phyloP scores from a whole-genome alignment of 1,284 basidiomycete species.

The Pascua guehoae region DNA sequence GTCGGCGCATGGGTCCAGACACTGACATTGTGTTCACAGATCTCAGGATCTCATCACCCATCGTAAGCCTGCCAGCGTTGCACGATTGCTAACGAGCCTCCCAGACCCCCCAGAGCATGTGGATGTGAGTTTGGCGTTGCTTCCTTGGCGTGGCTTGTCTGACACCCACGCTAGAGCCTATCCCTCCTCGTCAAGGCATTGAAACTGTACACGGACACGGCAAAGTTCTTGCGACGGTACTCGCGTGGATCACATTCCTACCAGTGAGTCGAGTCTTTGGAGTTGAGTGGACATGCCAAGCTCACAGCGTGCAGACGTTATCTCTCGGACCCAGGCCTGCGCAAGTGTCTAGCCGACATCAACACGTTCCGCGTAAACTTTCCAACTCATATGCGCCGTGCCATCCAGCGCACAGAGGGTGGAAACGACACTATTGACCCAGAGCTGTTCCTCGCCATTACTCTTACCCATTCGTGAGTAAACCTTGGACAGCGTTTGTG shows the following conservation, averaged over 20 bases:
- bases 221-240: slow-evolving; percentile 35
- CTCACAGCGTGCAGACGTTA: slow-evolving; percentile 18
- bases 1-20: neutral
- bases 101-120: slow-evolving; percentile 26
- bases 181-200: slow-evolving; percentile 62
- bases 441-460: slow-evolving; percentile 32
- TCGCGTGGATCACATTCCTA: slow-evolving; percentile 28
- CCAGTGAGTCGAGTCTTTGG: slow-evolving; percentile 11
- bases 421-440: slow-evolving; percentile 24
- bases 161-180: slow-evolving; percentile 21
- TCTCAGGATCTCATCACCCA: no score
- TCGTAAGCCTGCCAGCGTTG: no score
- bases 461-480: slow-evolving; percentile 28
- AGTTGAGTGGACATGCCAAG: neutral
- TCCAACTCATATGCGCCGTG: slow-evolving; percentile 31
- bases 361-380: slow-evolving; percentile 35
- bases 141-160: no score
- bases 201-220: slow-evolving; percentile 54
- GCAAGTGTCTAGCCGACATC: slow-evolving; percentile 30
- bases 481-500: no score
- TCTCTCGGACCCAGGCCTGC: slow-evolving; percentile 28
- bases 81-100: no score
- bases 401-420: slow-evolving; percentile 17
- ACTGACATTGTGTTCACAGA: no score
- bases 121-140: slow-evolving; percentile 16